Conservation (phyloP, 108 stramenopile species). For the Nitzschia sp. region DNA sequence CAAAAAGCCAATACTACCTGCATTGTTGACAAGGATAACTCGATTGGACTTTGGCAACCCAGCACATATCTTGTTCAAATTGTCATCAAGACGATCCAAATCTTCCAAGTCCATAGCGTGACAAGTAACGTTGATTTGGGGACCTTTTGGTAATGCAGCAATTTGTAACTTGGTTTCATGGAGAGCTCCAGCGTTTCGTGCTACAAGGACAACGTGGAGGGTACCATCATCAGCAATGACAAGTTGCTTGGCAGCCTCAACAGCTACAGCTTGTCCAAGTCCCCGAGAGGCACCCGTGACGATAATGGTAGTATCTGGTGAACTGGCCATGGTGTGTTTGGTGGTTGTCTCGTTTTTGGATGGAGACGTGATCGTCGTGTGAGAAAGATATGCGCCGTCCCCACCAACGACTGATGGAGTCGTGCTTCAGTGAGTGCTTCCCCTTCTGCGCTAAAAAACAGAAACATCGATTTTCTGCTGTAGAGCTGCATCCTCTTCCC, state of each 20-base stretch:
- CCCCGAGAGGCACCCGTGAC: slow-evolving; percentile 78
- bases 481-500: too few species aligned
- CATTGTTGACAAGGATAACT: slow-evolving; percentile 71
- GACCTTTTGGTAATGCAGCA: not conserved
- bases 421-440: too few species aligned
- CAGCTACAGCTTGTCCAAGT: slow-evolving; percentile 64
- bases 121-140: slow-evolving; percentile 28
- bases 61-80: slow-evolving; percentile 41
- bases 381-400: too few species aligned
- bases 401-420: too few species aligned
- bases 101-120: slow-evolving; percentile 63
- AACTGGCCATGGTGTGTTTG: too few species aligned
- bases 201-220: slow-evolving; percentile 49
- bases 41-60: not conserved
- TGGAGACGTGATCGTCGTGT: too few species aligned
- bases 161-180: slow-evolving; percentile 33
- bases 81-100: slow-evolving; percentile 48
- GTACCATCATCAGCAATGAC: not conserved
- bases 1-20: slow-evolving; percentile 64
- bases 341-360: too few species aligned
- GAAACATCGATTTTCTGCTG: too few species aligned
- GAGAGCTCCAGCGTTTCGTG: slow-evolving; percentile 52
- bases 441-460: too few species aligned
- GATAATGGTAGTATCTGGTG: slow-evolving; percentile 2
- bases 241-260: slow-evolving; percentile 35